Conservation (phyloP, 805 yeast genomes). For the Danielozyma ontarioensis region DNA sequence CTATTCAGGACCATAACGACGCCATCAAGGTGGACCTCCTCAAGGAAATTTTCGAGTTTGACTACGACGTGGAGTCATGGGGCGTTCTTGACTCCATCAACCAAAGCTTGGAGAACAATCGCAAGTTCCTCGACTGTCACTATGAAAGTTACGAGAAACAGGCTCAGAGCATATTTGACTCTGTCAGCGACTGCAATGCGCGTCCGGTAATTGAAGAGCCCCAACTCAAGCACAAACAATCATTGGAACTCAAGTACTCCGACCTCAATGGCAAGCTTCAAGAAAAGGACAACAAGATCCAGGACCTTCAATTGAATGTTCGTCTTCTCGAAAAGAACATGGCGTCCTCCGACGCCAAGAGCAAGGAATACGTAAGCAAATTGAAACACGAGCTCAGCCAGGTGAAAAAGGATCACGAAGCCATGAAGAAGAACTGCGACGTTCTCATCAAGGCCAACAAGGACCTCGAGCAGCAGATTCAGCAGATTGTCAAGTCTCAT, state of each 20-base stretch:
- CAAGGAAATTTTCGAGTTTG: constrained; percentile 3
- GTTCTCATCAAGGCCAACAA: constrained; percentile 15
- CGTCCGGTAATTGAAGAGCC: too few species aligned
- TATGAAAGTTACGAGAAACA: not conserved
- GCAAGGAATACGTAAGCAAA: constrained; percentile 16
- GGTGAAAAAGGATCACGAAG: constrained; percentile 6
- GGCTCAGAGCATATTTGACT: not conserved
- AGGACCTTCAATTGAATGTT: constrained; percentile 43
- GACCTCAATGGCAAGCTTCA: constrained; percentile 2
- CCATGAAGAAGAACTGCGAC: constrained; percentile 15
- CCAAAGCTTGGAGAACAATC: not conserved
- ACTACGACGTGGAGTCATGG: not conserved
- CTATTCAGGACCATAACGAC: constrained; percentile 1
- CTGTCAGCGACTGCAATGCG: not conserved
- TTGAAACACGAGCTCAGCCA: constrained; percentile 9
- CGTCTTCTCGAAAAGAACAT: constrained; percentile 42
- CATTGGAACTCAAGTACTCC: not conserved
- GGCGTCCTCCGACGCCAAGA: constrained; percentile 21
- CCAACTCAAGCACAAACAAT: constrained; percentile 1
- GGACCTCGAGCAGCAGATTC: constrained; percentile 17
- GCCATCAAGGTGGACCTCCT: not conserved
- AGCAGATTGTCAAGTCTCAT: constrained; percentile 18
- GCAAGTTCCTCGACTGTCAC: not conserved
- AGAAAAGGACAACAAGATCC: constrained; percentile 25
- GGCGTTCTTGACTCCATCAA: not conserved